Percentiles rank a stretch among this genome's conserved stretches.
Evolutionary conservation across 108 stramenopile species (phyloP).

Genomic region (Pseudonitzschia pungens): DNA sequence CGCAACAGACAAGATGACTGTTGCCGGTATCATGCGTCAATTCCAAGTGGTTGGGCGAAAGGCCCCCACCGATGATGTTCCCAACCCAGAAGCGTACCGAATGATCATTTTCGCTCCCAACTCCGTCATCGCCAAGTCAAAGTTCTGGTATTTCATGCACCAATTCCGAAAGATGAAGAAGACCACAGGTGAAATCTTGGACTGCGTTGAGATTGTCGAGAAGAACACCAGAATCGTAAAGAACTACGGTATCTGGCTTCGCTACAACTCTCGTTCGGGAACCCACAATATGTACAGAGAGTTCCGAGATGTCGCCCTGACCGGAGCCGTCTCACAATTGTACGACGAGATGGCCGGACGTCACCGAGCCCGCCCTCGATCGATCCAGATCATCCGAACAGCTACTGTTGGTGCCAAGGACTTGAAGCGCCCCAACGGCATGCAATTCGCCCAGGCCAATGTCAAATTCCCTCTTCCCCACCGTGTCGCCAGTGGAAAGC

Average conservation of each 20-base stretch:
- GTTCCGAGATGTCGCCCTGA: constrained; percentile 95
- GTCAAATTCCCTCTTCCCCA: constrained; percentile 99
- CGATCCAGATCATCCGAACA: constrained; percentile 99
- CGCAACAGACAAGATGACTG: constrained; percentile 66
- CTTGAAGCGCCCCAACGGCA: constrained; percentile 88
- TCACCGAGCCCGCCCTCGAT: constrained; percentile 97
- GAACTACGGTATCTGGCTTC: constrained; percentile 99
- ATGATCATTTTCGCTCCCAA: constrained; percentile 99
- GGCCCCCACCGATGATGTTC: constrained; percentile 94
- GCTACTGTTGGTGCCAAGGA: constrained; percentile 86
- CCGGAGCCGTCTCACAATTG: constrained; percentile 96
- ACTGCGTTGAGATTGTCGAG: constrained; percentile 95
- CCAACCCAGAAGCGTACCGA: constrained; percentile 97
- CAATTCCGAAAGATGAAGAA: constrained; percentile 99
- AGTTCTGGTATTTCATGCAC: constrained; percentile 99
- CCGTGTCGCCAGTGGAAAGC: constrained; percentile 91
- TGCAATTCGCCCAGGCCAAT: constrained; percentile 87
- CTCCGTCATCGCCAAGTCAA: constrained; percentile 93
- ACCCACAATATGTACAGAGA: constrained; percentile 99
- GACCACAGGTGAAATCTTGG: constrained; percentile 99
- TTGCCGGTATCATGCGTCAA: constrained; percentile 90
- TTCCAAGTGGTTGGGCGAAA: constrained; percentile 99
- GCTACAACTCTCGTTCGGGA: constrained; percentile 97
- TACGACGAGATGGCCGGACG: constrained; percentile 99
- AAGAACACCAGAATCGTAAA: constrained; percentile 96